phyloP scores from a whole-genome alignment of 2,329 filamentous ascomycete species.

The Bimuria novae-zelandiae region DNA sequence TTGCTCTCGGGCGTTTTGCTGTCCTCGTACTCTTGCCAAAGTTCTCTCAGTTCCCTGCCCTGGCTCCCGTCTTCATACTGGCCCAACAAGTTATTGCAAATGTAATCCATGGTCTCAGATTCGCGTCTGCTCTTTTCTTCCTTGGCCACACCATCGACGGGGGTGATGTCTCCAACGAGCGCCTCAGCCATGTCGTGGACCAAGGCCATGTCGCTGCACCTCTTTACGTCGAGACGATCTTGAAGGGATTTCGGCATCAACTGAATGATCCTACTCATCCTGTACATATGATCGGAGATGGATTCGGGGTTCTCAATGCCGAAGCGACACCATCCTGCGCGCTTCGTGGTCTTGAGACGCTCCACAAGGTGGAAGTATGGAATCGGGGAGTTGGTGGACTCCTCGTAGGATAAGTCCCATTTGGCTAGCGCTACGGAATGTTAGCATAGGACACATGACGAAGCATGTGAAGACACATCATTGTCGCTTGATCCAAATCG shows the following conservation, averaged over 20 bases:
- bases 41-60: conserved; percentile 71
- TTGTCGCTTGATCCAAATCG: neutral
- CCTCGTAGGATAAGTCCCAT: conserved; percentile 62
- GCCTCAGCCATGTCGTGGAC: conserved; percentile 98
- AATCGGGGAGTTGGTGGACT: conserved; percentile 72
- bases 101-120: conserved; percentile 87
- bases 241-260: conserved; percentile 78
- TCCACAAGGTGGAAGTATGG: conserved; percentile 95
- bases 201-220: conserved; percentile 93
- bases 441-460: neutral
- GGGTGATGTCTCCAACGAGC: conserved; percentile 95
- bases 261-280: conserved; percentile 97
- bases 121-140: conserved; percentile 88
- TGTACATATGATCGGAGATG: conserved; percentile 99
- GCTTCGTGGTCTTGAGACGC: conserved; percentile 92
- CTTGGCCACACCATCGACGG: conserved; percentile 83
- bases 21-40: conserved; percentile 98
- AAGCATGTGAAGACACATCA: neutral
- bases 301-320: conserved; percentile 78
- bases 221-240: conserved; percentile 72
- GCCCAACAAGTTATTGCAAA: conserved; percentile 73
- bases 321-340: conserved; percentile 94
- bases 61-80: conserved; percentile 72
- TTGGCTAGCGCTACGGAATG: conserved; percentile 62
- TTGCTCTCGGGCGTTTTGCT: conserved; percentile 78